Evolutionary conservation across 345 rosid species (phyloP).

Genomic region (Gossypium australe): DNA sequence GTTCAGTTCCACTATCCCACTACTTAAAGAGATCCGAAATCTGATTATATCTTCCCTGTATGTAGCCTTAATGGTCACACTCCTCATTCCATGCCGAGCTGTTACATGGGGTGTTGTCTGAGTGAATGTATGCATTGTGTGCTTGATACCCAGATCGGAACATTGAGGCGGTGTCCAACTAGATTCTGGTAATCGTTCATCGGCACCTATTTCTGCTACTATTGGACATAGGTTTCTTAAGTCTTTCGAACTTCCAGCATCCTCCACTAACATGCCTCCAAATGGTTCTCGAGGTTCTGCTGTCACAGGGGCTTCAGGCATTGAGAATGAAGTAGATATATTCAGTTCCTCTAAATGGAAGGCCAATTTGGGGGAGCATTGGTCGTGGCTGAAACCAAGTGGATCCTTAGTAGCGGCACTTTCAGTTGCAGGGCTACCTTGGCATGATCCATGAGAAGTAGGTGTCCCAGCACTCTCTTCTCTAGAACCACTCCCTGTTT

Average conservation of each 20-base stretch:
- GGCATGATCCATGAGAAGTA: conserved; percentile 74
- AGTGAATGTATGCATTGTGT: conserved; percentile 18
- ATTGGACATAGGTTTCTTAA: conserved; percentile 62
- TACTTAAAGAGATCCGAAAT: conserved; percentile 51
- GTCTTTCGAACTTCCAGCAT: conserved; percentile 82
- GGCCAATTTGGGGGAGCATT: conserved; percentile 34
- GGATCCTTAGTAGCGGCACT: conserved; percentile 40
- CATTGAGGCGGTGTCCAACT: conserved; percentile 37
- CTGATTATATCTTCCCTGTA: conserved; percentile 78
- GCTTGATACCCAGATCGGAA: conserved; percentile 19
- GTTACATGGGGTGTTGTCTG: conserved; percentile 24
- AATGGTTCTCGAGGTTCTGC: conserved; percentile 42
- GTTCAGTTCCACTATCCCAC: conserved; percentile 54
- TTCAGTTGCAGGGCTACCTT: conserved; percentile 50
- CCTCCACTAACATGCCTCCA: conserved; percentile 64
- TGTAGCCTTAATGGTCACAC: conserved; percentile 64
- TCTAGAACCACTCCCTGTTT: conserved; percentile 45
- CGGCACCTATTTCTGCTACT: conserved; percentile 35
- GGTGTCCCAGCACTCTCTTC: conserved; percentile 73
- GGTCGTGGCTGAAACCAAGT: conserved; percentile 20
- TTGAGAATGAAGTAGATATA: conserved; percentile 37
- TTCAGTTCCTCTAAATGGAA: conserved; percentile 24
- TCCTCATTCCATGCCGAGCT: conserved; percentile 33
- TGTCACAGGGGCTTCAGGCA: conserved; percentile 39
- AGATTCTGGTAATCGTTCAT: conserved; percentile 48